phyloP scores from a whole-genome alignment of 2,329 filamentous ascomycete species.

The Ambrosiella xylebori region DNA sequence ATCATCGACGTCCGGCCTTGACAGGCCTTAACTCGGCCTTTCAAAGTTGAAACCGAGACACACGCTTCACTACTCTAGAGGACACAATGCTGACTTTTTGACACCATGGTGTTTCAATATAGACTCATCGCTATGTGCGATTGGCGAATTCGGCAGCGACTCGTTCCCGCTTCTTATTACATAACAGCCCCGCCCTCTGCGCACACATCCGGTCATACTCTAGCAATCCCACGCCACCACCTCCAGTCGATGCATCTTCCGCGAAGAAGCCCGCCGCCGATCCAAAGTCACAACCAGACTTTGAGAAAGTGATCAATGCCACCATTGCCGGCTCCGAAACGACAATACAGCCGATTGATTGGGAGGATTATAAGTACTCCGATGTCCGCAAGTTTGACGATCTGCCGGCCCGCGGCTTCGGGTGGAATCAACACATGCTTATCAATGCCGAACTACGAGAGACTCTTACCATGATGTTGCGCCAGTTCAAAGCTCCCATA shows the following conservation, averaged over 20 bases:
- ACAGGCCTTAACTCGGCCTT: not conserved
- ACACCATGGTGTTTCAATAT: not conserved
- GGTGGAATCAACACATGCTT: slow-evolving; percentile 88
- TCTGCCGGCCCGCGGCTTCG: slow-evolving; percentile 44
- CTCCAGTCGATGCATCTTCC: not conserved
- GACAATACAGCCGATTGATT: slow-evolving; percentile 18
- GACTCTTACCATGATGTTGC: slow-evolving; percentile 67
- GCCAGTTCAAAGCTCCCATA: slow-evolving; percentile 84
- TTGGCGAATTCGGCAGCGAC: not conserved
- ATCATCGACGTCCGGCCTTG: not conserved
- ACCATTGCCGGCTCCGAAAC: slow-evolving; percentile 2
- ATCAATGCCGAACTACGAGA: slow-evolving; percentile 95
- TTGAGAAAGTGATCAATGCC: slow-evolving; percentile 6
- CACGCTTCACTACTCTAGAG: not conserved
- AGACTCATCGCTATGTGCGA: slow-evolving; percentile 6
- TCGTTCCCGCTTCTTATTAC: not conserved
- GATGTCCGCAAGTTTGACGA: slow-evolving; percentile 28
- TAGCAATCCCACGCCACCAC: not conserved
- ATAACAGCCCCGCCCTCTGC: not conserved
- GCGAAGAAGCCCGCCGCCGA: not conserved
- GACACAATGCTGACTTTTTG: not conserved
- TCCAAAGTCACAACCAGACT: not conserved
- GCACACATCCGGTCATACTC: slow-evolving; percentile 1
- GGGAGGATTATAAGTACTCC: slow-evolving; percentile 27
- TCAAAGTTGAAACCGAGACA: not conserved